Conservation (phyloP, 2,329 filamentous ascomycete genomes). For the Lachnellula arida region DNA sequence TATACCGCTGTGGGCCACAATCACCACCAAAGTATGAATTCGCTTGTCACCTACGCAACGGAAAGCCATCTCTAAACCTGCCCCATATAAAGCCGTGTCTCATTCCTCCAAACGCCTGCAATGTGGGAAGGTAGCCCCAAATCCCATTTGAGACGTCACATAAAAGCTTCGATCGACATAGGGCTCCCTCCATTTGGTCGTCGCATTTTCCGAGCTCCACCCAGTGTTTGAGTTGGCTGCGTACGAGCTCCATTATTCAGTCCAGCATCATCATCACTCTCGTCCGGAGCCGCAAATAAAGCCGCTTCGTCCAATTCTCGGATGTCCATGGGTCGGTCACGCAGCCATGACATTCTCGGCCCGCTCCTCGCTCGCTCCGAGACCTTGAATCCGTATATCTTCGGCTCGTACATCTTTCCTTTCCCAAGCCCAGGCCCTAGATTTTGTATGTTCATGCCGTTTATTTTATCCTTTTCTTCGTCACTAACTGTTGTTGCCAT, state of each 20-base stretch:
- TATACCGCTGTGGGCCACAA: background rate
- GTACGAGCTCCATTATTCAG: slow-evolving; percentile 23
- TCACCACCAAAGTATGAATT: slow-evolving; percentile 5
- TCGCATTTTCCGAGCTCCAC: slow-evolving; percentile 5
- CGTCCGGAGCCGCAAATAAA: slow-evolving; percentile 49
- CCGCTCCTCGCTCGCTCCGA: slow-evolving; percentile 85
- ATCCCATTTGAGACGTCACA: slow-evolving; percentile 1
- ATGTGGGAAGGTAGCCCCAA: slow-evolving; percentile 2
- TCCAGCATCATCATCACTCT: slow-evolving; percentile 47
- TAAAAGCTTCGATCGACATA: slow-evolving; percentile 30
- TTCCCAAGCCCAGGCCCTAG: slow-evolving; percentile 81
- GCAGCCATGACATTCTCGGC: slow-evolving; percentile 94
- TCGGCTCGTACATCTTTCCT: slow-evolving; percentile 85
- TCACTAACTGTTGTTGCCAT: slow-evolving; percentile 33
- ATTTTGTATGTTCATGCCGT: slow-evolving; percentile 82
- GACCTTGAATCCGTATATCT: slow-evolving; percentile 94
- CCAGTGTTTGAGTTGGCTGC: slow-evolving; percentile 7
- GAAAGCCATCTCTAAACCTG: slow-evolving; percentile 1
- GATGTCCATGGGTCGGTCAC: slow-evolving; percentile 75
- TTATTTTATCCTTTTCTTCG: slow-evolving; percentile 54
- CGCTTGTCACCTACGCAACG: background rate
- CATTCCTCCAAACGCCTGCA: slow-evolving; percentile 4
- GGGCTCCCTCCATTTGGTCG: slow-evolving; percentile 28
- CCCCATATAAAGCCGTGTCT: slow-evolving; percentile 1
- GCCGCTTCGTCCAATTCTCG: slow-evolving; percentile 79